These are phyloP conservation scores for Multifurca ochricompacta DNA, from an alignment of 768 basidiomycete species.

Conservation along the genomic window DNA sequence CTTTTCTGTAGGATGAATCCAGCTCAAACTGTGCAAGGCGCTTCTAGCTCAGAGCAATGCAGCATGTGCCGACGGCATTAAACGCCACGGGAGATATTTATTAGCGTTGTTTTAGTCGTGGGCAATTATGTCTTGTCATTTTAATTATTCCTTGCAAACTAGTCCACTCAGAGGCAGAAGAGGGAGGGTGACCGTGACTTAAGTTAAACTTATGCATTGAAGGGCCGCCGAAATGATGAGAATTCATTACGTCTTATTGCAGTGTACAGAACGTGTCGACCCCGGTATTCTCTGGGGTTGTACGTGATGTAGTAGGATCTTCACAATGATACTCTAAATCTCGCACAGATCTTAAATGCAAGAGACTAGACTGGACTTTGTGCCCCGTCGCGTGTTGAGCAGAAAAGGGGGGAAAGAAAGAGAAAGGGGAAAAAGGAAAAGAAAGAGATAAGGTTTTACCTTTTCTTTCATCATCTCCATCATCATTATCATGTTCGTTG, in stretches of 20 bases:
- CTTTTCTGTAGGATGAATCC: conserved; percentile 5
- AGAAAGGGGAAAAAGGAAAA: neutral
- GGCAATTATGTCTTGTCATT: neutral
- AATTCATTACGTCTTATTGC: neutral
- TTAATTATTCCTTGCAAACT: conserved; percentile 2
- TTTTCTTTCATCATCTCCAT: neutral
- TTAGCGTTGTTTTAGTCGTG: neutral
- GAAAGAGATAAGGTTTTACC: conserved; percentile 14
- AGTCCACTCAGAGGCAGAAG: neutral
- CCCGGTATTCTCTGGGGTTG: too few species aligned
- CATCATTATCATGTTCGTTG: conserved; percentile 20
- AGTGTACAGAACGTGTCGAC: neutral
- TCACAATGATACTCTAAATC: neutral
- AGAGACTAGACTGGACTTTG: neutral
- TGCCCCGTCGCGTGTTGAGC: neutral
- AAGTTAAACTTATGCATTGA: too few species aligned
- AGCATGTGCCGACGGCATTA: neutral
- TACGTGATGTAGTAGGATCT: neutral
- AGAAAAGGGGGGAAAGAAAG: neutral
- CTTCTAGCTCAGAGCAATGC: conserved; percentile 3
- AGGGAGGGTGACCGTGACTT: neutral
- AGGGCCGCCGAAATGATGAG: neutral
- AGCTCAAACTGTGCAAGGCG: neutral
- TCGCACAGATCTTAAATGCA: neutral
- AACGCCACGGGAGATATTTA: neutral